These are phyloP conservation scores for Plasmodium gonderi DNA, from an alignment of 169 alveolate species.

Conservation along the genomic window DNA sequence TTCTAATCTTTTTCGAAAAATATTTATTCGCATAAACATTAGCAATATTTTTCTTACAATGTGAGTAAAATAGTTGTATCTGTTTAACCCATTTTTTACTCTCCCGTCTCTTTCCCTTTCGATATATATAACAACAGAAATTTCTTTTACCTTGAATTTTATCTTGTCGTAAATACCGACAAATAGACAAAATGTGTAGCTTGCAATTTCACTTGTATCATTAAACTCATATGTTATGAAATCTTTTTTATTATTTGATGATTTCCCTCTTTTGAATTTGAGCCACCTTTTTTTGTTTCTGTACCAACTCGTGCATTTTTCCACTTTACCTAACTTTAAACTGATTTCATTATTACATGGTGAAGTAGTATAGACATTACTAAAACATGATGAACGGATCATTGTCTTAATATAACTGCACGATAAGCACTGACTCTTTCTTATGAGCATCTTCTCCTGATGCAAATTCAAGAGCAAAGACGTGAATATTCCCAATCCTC, in stretches of 20 bases:
- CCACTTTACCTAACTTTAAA: not conserved
- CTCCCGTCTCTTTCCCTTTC: not conserved
- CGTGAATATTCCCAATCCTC: not conserved
- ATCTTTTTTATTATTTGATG: not conserved
- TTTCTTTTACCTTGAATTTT: not conserved
- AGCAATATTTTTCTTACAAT: not conserved
- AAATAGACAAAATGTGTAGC: constrained; percentile 53
- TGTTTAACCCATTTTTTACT: not conserved
- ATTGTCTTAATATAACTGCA: no score
- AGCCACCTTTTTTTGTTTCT: not conserved
- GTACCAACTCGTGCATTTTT: not conserved
- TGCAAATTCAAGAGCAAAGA: not conserved
- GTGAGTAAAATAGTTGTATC: not conserved
- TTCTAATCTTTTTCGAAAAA: not conserved
- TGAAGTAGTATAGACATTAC: no score
- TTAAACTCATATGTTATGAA: constrained; percentile 30
- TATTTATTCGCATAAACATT: constrained; percentile 1
- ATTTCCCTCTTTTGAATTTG: not conserved
- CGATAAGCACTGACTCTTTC: not conserved
- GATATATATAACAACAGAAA: constrained; percentile 33
- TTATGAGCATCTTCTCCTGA: not conserved
- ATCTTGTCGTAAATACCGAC: constrained; percentile 22
- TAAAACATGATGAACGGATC: no score
- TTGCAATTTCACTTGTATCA: constrained; percentile 1
- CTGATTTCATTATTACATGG: not conserved